Evolutionary conservation across 2,329 filamentous ascomycete species (phyloP).

Genomic region (Tolypocladium ophioglossoides): DNA sequence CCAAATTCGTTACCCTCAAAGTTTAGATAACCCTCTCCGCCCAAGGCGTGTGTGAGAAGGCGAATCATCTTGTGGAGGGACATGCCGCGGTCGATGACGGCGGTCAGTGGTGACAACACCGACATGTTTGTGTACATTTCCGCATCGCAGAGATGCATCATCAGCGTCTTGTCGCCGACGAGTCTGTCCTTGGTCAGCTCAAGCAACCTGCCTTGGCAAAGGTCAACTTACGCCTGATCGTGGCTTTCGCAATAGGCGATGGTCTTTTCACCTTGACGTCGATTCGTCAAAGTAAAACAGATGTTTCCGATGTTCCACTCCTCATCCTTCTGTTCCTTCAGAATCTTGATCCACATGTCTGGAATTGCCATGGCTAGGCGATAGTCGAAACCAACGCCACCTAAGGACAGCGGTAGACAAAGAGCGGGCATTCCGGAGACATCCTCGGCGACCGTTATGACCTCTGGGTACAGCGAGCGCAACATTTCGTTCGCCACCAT

Average conservation of each 20-base stretch:
- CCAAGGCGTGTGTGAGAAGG: conserved; percentile 79
- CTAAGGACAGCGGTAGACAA: conserved; percentile 73
- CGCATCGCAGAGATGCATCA: conserved; percentile 97
- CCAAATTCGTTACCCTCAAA: conserved; percentile 99
- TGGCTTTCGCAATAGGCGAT: conserved; percentile 97
- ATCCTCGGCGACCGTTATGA: conserved; percentile 90
- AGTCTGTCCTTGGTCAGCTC: conserved; percentile 43
- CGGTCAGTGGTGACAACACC: conserved; percentile 67
- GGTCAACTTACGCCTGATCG: conserved; percentile 74
- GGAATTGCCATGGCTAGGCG: conserved; percentile 94
- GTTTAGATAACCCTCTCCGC: conserved; percentile 95
- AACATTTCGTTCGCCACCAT: conserved; percentile 96
- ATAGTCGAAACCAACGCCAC: conserved; percentile 95
- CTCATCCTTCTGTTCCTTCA: conserved; percentile 86
- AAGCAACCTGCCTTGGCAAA: conserved; percentile 3
- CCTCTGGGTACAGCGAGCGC: conserved; percentile 76
- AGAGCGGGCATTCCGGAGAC: conserved; percentile 98
- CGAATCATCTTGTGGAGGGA: conserved; percentile 96
- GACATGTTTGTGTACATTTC: conserved; percentile 99
- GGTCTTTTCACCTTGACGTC: conserved; percentile 92
- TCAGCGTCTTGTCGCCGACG: conserved; percentile 90
- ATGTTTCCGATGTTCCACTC: conserved; percentile 87
- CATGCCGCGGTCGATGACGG: conserved; percentile 83
- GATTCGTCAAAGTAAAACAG: conserved; percentile 80
- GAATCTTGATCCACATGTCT: conserved; percentile 97